Base-by-base conservation (phyloP, 306 rosid genomes). In the Vicia villosa region DNA sequence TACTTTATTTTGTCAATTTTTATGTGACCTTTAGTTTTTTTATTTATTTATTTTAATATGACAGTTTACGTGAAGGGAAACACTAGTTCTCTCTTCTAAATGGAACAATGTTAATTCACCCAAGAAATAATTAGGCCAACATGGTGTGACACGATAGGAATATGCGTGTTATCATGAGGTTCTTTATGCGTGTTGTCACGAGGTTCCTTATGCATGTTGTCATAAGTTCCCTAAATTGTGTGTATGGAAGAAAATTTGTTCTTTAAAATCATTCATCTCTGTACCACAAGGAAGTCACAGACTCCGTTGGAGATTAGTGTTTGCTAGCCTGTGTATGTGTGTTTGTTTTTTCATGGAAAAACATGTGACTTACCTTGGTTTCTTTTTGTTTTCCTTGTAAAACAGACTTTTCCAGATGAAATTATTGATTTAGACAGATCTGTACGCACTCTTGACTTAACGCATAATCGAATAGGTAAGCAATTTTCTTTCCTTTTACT, bases 381-480 rank as follows among this genome's bases (percentile, higher is more conserved):
- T 26, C 43, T 60, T 65, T n/a, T 28, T 37, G 4, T 32, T 63
- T 10, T 75, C 70, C 8, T 69, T 38, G 26, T 60, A 45, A 60
- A 72, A 75, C 74, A 91, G 99, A 50, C 91, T 16, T 94, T 94
- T 83, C 97, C 99, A 0, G 89, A 69, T 70, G 99, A 84, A 80
- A 82, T 94, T 83, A 81, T 91, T 63, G 87, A 83, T 46, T 66
- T 91, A 73, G 97, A 87, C 57, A 83, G 87, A 80, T 80, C 91
- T 10, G 92, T 91, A n/a, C 92, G 92, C 36, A 86, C 97, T 50
- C 91, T 94, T 69, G 99, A 94, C 78, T 69, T 94, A 52, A 91
- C 91, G 0, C 86, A 83, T 74, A 91, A 94, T 80, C 90, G 86
- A 74, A 91, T 94, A 62, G 92, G 97, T 89, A 75, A 45, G 68